Evolutionary conservation across 345 rosid species (phyloP).

Genomic region (Physaria fendleri): DNA sequence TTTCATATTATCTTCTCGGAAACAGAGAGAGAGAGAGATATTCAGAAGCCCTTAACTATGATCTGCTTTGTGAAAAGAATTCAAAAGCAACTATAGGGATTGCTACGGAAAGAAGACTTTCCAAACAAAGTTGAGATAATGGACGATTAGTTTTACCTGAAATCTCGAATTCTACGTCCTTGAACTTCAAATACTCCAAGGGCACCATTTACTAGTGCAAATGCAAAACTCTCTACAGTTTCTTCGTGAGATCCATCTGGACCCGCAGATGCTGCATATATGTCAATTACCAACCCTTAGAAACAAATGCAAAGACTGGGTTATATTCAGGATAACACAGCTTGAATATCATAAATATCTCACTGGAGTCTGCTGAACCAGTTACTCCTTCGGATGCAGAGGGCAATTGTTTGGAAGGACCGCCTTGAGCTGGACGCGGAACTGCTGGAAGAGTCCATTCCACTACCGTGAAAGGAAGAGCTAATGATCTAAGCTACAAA

Average conservation of each 20-base stretch:
- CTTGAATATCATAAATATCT: constrained; percentile 30
- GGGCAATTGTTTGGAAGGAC: constrained; percentile 44
- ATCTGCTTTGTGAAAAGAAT: constrained; percentile 1
- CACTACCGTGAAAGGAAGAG: constrained; percentile 98
- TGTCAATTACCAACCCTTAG: constrained; percentile 16
- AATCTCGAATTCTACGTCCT: constrained; percentile 92
- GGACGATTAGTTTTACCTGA: constrained; percentile 44
- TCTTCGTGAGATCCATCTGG: constrained; percentile 70
- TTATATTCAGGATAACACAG: constrained; percentile 1
- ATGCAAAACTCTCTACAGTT: constrained; percentile 84
- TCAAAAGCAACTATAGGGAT: constrained; percentile 1
- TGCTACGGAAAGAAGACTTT: constrained; percentile 1
- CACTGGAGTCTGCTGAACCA: constrained; percentile 64
- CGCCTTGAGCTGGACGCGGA: constrained; percentile 66
- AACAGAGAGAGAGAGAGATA: background rate
- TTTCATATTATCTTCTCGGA: background rate
- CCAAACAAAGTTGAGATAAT: background rate
- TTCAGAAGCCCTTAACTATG: constrained; percentile 5
- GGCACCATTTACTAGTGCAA: constrained; percentile 95
- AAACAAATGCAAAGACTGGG: constrained; percentile 3
- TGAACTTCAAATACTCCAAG: constrained; percentile 99
- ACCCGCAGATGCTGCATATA: constrained; percentile 40
- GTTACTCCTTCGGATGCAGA: constrained; percentile 45
- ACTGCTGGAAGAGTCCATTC: constrained; percentile 99
- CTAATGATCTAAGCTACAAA: constrained; percentile 99